Conservation (phyloP, 2,329 filamentous ascomycete species). For the Thermothelomyces thermophilus region DNA sequence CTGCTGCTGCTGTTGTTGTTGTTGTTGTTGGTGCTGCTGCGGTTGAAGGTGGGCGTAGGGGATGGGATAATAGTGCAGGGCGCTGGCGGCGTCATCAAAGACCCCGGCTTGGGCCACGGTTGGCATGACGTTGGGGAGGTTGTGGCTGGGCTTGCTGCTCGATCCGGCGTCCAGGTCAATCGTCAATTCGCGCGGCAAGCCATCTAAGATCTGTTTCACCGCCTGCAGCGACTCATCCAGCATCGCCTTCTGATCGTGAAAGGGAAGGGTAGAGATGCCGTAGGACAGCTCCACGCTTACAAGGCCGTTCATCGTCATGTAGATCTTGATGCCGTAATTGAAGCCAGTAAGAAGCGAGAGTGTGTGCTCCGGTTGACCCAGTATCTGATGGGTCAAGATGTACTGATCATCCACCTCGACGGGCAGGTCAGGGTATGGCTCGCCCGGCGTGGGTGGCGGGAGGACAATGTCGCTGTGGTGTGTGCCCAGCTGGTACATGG, state of each 20-base stretch:
- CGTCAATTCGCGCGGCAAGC: constrained; percentile 60
- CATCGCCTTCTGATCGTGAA: constrained; percentile 68
- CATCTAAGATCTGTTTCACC: constrained; percentile 62
- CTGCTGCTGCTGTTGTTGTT: constrained; percentile 28
- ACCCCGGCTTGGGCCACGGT: constrained; percentile 24
- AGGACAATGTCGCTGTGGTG: constrained; percentile 67
- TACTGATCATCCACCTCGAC: constrained; percentile 79
- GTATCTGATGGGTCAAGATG: constrained; percentile 64
- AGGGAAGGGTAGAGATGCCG: constrained; percentile 69
- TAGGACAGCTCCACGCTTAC: constrained; percentile 77
- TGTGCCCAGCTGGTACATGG: constrained; percentile 70
- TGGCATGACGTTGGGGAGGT: constrained; percentile 18
- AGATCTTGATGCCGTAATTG: constrained; percentile 71
- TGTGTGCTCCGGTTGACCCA: constrained; percentile 59
- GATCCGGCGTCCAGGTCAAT: constrained; percentile 31
- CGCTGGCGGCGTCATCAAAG: constrained; percentile 37
- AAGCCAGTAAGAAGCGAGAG: constrained; percentile 72
- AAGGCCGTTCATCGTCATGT: constrained; percentile 71
- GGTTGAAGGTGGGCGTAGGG: constrained; percentile 35
- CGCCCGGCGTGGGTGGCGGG: constrained; percentile 65
- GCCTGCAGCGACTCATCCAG: constrained; percentile 63
- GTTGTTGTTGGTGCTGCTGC: constrained; percentile 28
- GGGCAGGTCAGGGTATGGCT: constrained; percentile 73
- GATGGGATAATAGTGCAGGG: constrained; percentile 45
- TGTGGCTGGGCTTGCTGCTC: constrained; percentile 21